Evolutionary conservation across 768 basidiomycete species (phyloP).

Genomic region (Clavulina sp.): DNA sequence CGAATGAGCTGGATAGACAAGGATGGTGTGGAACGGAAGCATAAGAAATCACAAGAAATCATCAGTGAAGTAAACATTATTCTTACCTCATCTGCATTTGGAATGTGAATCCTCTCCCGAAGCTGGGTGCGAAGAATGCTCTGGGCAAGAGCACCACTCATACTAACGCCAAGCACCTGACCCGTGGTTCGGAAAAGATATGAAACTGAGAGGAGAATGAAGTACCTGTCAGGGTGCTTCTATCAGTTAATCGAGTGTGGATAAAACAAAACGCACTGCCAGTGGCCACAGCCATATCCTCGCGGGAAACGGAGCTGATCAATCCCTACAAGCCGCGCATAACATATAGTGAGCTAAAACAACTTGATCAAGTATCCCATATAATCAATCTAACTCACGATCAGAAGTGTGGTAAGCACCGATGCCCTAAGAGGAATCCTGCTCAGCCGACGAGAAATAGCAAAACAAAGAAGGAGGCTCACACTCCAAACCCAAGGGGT

Average conservation of each 20-base stretch:
- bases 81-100: slow-evolving; percentile 51
- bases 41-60: too few species aligned
- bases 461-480: background rate
- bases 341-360: too few species aligned
- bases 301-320: slow-evolving; percentile 49
- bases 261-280: slow-evolving; percentile 66
- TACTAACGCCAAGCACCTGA: slow-evolving; percentile 86
- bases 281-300: slow-evolving; percentile 76
- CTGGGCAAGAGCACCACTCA: slow-evolving; percentile 74
- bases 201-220: slow-evolving; percentile 36
- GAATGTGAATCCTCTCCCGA: slow-evolving; percentile 55
- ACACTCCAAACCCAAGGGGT: slow-evolving; percentile 60
- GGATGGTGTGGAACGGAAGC: too few species aligned
- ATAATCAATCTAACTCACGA: too few species aligned
- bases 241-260: too few species aligned
- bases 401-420: slow-evolving; percentile 70
- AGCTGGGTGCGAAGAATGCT: slow-evolving; percentile 55
- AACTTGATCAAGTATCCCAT: too few species aligned
- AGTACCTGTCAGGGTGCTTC: too few species aligned
- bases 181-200: slow-evolving; percentile 90
- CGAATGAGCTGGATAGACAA: slow-evolving; percentile 1
- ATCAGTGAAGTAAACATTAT: too few species aligned
- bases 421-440: slow-evolving; percentile 32
- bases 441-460: background rate
- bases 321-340: slow-evolving; percentile 6